Base-by-base conservation (phyloP, 2,329 filamentous ascomycete genomes). In the Penicillium psychrosexuale region DNA sequence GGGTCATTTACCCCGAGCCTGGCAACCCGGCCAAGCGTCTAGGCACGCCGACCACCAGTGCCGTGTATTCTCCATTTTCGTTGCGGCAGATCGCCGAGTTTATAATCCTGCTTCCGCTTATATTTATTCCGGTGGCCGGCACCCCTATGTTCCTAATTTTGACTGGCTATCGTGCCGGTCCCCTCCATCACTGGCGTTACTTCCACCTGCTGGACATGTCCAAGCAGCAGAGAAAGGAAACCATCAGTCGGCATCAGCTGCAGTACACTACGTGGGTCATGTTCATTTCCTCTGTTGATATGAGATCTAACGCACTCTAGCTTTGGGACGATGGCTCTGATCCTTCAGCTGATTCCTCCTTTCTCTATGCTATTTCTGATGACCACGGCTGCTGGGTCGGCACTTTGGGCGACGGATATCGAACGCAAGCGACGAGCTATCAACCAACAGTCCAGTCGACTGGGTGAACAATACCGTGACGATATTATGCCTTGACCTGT, bases 361-460 rank as follows among this genome's bases (percentile, higher is more conserved):
- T 74, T 97, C 46, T 95, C 89, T n/a, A 95, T 99, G 81, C 86
- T 97, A 69, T 97, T 97, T 71, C 80, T 97, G 37, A 76, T 99
- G 61, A 97, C 93, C 0, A 91, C 89, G 3, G 88, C 92, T 1
- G 84, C 86, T 19, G 94, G 93, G 2, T 87, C 90, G 40, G 93
- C 91, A 1, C 77, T 97, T 34, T 97, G 93, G 92, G 90, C 86
- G 2, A 86, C 86, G 2, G 85, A 87, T 61, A 75, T 97, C 47
- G 92, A 97, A 72, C 78, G 84, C 51, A 77, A 83, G 62, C 75
- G 70, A 30, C 65, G 66, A 64, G 56, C 62, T 58, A 40, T 59
- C 48, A 24, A 51, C 58, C 22, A 61, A n/a, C 39, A 51, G 28
- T 34, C 52, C 3, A 45, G 62, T 31, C 53, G 60, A 54, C 58